Conservation (phyloP, 179 eudicot species). For the Beta corolliflora region DNA sequence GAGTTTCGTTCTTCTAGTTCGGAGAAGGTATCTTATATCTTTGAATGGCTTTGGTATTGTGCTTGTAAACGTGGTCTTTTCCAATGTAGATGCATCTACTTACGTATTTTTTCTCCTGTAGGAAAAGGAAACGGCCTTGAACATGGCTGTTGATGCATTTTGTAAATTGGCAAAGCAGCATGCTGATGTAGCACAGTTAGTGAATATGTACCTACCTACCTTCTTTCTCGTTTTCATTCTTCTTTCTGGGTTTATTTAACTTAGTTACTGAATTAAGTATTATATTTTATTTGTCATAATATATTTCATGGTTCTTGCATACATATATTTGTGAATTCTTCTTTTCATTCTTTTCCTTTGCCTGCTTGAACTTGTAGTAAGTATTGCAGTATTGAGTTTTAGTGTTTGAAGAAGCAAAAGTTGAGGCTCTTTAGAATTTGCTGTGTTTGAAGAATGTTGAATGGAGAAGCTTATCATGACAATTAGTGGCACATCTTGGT, state of each 20-base stretch:
- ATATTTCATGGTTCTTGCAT: neutral
- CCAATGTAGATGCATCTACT: neutral
- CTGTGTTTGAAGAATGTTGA: neutral
- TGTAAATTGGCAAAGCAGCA: constrained; percentile 97
- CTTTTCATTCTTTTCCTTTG: neutral
- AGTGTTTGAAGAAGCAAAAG: neutral
- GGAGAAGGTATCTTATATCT: constrained; percentile 65
- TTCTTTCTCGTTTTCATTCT: constrained; percentile 4
- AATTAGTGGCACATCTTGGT: neutral
- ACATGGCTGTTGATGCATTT: constrained; percentile 90
- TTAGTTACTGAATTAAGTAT: neutral
- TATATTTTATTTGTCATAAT: neutral
- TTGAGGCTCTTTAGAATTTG: neutral
- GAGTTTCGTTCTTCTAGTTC: constrained; percentile 91
- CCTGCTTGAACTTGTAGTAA: neutral
- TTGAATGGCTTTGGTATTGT: neutral
- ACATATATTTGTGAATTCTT: neutral
- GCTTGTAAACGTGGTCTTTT: neutral
- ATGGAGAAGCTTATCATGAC: neutral
- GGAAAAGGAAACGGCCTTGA: constrained; percentile 98
- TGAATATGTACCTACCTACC: constrained; percentile 54
- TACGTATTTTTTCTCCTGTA: constrained; percentile 39
- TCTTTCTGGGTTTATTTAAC: neutral
- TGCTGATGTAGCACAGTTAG: constrained; percentile 79
- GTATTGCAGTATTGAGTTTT: no score